phyloP scores from a whole-genome alignment of 495 filamentous ascomycete genomes.

The Ramalina intermedia region DNA sequence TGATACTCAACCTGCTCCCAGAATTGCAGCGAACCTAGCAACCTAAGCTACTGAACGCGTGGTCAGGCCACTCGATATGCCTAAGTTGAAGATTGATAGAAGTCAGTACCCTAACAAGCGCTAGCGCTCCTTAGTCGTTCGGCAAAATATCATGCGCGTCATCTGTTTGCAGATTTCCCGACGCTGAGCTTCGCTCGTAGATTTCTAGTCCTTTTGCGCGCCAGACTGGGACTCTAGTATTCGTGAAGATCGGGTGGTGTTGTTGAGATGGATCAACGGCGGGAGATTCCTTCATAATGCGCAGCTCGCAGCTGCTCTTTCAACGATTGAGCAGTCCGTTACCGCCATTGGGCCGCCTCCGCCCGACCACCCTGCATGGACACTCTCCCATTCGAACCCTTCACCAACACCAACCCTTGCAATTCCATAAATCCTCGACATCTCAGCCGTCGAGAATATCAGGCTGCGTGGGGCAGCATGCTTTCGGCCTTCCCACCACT shows the following conservation, averaged over 20 bases:
- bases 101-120: no score
- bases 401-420: no score
- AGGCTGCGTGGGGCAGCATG: not conserved
- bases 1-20: no score
- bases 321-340: conserved; percentile 9
- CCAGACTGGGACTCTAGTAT: not conserved
- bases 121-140: not conserved
- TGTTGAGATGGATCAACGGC: not conserved
- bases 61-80: no score
- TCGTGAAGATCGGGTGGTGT: not conserved
- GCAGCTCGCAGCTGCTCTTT: conserved; percentile 17
- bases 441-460: no score
- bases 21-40: no score
- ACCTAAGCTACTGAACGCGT: no score
- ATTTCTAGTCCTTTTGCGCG: not conserved
- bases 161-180: not conserved
- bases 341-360: not conserved
- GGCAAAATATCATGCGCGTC: conserved; percentile 2
- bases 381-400: not conserved
- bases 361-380: not conserved
- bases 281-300: conserved; percentile 5
- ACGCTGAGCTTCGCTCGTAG: not conserved
- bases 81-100: no score
- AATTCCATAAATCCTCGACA: not conserved
- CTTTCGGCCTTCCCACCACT: not conserved